A percentile compares a stretch with the other conserved stretches of the same genome.
Evolutionary conservation across 1,139 yeast species (phyloP).

Genomic region (Keqinozyma sinolaborantium): DNA sequence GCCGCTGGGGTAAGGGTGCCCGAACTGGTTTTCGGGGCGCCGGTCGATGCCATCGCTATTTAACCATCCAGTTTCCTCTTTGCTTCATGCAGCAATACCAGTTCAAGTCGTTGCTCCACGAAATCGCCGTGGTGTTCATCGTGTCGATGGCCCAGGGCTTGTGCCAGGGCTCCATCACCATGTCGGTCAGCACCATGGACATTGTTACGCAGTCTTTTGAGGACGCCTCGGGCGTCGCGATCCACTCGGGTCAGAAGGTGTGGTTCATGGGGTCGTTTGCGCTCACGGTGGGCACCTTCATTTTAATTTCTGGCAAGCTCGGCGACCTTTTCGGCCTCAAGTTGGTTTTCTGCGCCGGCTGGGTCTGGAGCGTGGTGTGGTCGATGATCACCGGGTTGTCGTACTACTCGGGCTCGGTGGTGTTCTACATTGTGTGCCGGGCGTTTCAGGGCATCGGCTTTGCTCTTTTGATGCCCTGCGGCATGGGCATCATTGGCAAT

Average conservation of each 20-base stretch:
- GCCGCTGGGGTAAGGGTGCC: constrained; percentile 7
- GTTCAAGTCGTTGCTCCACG: constrained; percentile 21
- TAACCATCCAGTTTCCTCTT: no score
- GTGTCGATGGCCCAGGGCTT: constrained; percentile 40
- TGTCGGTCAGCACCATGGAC: constrained; percentile 40
- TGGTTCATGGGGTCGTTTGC: constrained; percentile 62
- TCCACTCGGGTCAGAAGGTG: constrained; percentile 26
- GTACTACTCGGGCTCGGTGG: constrained; percentile 36
- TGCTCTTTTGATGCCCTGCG: constrained; percentile 33
- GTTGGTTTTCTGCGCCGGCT: constrained; percentile 38
- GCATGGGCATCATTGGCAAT: constrained; percentile 28
- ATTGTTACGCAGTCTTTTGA: constrained; percentile 27
- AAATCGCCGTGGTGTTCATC: constrained; percentile 23
- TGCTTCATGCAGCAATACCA: no score
- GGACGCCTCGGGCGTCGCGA: constrained; percentile 7
- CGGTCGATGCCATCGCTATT: no score
- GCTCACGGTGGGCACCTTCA: constrained; percentile 52
- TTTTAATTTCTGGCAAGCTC: constrained; percentile 46
- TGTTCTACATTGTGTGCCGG: constrained; percentile 48
- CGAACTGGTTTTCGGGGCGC: constrained; percentile 3
- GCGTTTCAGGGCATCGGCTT: constrained; percentile 56
- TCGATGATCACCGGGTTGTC: constrained; percentile 48
- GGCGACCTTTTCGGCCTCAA: constrained; percentile 56
- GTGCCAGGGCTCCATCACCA: constrained; percentile 36
- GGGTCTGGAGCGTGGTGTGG: constrained; percentile 42